These are phyloP conservation scores for Globisporangium uncinulatum DNA, from an alignment of 352 stramenopile species.

Conservation along the genomic window DNA sequence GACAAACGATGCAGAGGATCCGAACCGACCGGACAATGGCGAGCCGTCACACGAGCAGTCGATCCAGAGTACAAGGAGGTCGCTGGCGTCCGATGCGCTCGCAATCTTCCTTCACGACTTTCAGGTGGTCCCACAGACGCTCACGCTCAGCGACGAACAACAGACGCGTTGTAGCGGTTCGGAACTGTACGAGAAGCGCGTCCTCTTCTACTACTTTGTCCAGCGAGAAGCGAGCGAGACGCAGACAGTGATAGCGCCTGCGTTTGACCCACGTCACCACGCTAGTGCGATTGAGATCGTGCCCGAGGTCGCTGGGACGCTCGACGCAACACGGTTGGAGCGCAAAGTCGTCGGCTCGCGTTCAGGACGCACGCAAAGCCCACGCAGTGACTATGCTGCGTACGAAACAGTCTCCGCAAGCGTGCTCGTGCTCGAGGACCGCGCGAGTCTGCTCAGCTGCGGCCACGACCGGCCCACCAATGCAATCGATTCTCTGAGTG, in stretches of 20 bases:
- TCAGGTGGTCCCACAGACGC: constrained; percentile 13
- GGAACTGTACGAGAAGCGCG: neutral
- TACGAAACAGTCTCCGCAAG: neutral
- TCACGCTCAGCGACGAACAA: constrained; percentile 5
- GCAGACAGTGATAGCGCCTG: neutral
- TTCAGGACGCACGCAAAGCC: no score
- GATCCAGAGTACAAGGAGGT: neutral
- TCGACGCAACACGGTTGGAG: no score
- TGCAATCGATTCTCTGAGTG: neutral
- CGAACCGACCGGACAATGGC: neutral
- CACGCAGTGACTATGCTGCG: neutral
- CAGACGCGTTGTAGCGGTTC: neutral
- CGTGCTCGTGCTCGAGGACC: constrained; percentile 11
- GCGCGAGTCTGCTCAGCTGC: neutral
- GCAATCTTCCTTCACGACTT: constrained; percentile 24
- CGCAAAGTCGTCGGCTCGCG: no score
- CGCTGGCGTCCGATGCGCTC: constrained; percentile 17
- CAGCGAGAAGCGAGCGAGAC: neutral
- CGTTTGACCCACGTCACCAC: constrained; percentile 29
- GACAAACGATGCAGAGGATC: constrained; percentile 10
- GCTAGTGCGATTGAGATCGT: constrained; percentile 28
- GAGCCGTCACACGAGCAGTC: neutral
- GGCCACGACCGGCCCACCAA: neutral
- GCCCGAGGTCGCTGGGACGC: constrained; percentile 10
- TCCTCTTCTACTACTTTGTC: constrained; percentile 29